Evolutionary conservation across 2,329 filamentous ascomycete species (phyloP).

Genomic region (Beauveria caledonica): DNA sequence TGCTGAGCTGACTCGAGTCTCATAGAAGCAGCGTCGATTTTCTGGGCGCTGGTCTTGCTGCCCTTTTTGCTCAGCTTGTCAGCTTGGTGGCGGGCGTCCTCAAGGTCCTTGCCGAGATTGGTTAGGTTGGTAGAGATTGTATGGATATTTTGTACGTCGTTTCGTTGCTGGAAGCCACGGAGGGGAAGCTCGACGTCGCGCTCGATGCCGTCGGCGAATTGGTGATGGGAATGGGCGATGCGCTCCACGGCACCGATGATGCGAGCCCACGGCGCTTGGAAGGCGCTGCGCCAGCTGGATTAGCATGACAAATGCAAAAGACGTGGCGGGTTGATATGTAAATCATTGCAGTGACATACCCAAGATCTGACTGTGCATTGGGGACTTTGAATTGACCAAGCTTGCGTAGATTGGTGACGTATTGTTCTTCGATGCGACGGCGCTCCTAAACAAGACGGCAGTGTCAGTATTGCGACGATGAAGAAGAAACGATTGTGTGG

Average conservation of each 20-base stretch:
- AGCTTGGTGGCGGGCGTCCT: slow-evolving; percentile 74
- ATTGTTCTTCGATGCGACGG: slow-evolving; percentile 82
- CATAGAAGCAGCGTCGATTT: slow-evolving; percentile 64
- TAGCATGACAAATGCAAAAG: neutral
- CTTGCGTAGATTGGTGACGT: slow-evolving; percentile 74
- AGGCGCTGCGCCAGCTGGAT: slow-evolving; percentile 53
- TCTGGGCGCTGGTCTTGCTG: slow-evolving; percentile 64
- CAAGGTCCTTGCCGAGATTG: slow-evolving; percentile 75
- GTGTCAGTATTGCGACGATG: neutral
- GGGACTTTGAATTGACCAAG: slow-evolving; percentile 67
- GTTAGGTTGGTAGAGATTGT: slow-evolving; percentile 75
- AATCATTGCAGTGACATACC: slow-evolving; percentile 49
- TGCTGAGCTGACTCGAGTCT: slow-evolving; percentile 70
- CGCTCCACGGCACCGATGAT: slow-evolving; percentile 72
- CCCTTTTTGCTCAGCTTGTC: slow-evolving; percentile 79
- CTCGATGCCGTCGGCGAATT: slow-evolving; percentile 74
- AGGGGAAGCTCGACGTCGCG: slow-evolving; percentile 80
- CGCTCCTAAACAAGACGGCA: slow-evolving; percentile 59
- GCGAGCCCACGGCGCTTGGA: slow-evolving; percentile 83
- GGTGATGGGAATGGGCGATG: slow-evolving; percentile 75
- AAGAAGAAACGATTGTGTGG: neutral
- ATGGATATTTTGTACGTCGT: slow-evolving; percentile 73
- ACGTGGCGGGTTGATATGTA: neutral
- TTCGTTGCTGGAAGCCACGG: slow-evolving; percentile 63
- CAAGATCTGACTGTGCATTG: slow-evolving; percentile 71